Evolutionary conservation across 257 asterid species (phyloP), one percentile per base, ranked within the genome.

Genomic region (Plectranthus barbatus): DNA sequence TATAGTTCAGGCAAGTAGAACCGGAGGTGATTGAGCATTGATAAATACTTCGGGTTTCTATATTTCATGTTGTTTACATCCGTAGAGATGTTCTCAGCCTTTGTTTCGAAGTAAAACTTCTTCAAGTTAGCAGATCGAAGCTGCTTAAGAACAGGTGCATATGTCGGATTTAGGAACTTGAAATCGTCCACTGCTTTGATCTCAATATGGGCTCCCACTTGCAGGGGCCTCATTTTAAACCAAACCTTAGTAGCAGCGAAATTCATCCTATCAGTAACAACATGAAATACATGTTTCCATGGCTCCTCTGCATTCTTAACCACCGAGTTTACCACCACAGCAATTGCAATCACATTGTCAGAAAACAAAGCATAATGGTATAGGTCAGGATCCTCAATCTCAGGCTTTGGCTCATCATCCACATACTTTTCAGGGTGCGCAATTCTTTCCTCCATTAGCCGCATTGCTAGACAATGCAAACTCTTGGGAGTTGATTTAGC

Each of bases 1-100:
- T 81, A 90, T 80, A 90, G 60, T 75, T 90, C 97, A 15, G 97
- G 97, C 76, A 90, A 76, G 82, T 90, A 90, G 76, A 90, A 90
- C 6, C 92, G 74, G 10, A 90, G 88, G 75, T 90, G 95, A 80
- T 83, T 90, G 69, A 90, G 73, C 83, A 85, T 77, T 7, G 88
- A 81, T 67, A 90, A 50, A 71, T 81, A 90, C 80, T 87, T 90
- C 11, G 97, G 97, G 75, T 82, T 84, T 62, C 82, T 77, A 50
- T 53, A 83, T 68, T 87, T 85, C 85, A 87, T 81, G 77, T 71
- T 74, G 76, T 77, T 79, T 59, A 76, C 73, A 44, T 83, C 97
- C 72, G 86, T 80, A 50, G 86, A 84, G 60, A 84, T 76, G 62
- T 87, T 87, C 68, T 80, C 94, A 10, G 88, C 83, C 60, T 79